Base-by-base conservation (phyloP, 441 rosid genomes). In the Erodium moschatum region DNA sequence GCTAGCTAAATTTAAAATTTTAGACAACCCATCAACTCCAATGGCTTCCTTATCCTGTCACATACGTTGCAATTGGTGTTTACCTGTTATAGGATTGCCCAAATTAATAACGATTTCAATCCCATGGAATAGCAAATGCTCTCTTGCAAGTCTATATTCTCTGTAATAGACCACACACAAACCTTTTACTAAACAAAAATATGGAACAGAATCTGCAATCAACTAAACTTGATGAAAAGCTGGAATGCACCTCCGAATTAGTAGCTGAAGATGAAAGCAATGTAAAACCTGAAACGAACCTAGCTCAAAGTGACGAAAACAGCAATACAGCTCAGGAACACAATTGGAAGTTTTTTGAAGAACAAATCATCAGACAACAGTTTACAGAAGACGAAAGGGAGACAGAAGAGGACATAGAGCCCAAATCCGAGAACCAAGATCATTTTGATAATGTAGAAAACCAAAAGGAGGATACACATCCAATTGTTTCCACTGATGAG, bases 401-500 rank as follows among this genome's bases (percentile, higher is more conserved):
- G 65, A 71, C 44, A 65, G 66, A 67, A 72, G 81, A 81, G 69
- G 68, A 76, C 71, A 61, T 21, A 38, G 73, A 79, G 50, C 38
- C 65, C 29, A 46, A 69, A 27, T 27, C 48, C 31, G 76, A 73
- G 69, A 21, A 66, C 58, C 78, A 73, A 75, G 77, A 72, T n/a
- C 50, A 67, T 21, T 70, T 33, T 21, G 73, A 68, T 15, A 72
- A 73, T 77, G 72, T 76, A 78, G 69, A 72, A 65, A 68, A 69
- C 18, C 77, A 18, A 64, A 81, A 81, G 35, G 82, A 84, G 78
- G 71, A 65, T 15, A 66, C 20, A 60, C 72, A 80, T 75, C 70
- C 61, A 2, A 70, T 65, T 69, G 77, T 73, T 62, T 71, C 68
- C 42, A 68, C 82, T 56, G 69, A 83, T 69, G 83, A 84, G 89